Evolutionary conservation across 176 grass and related monocot species (phyloP).

Genomic region (Raddia guianensis): DNA sequence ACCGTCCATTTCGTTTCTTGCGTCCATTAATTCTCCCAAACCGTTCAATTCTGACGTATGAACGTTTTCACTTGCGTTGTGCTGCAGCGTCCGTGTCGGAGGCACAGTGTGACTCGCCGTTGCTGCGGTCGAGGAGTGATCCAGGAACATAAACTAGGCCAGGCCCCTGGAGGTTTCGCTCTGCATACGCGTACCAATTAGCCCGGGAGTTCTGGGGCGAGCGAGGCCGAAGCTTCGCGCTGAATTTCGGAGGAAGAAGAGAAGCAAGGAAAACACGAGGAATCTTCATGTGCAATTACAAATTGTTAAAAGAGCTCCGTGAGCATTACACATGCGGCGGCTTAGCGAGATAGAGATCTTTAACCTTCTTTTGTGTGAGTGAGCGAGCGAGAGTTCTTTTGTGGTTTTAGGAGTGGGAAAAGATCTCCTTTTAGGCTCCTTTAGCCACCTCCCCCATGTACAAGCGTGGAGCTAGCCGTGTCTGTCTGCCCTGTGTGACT

Average conservation of each 20-base stretch:
- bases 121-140: constrained; percentile 68
- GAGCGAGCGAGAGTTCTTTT: neutral
- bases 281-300: constrained; percentile 41
- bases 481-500: constrained; percentile 4
- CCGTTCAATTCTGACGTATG: neutral
- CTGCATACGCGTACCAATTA: neutral
- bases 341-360: constrained; percentile 19
- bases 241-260: constrained; percentile 6
- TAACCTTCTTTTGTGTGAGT: constrained; percentile 18
- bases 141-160: constrained; percentile 37
- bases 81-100: constrained; percentile 55
- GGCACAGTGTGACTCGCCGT: constrained; percentile 33
- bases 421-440: constrained; percentile 64
- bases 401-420: constrained; percentile 50
- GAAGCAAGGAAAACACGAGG: constrained; percentile 14
- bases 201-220: constrained; percentile 25
- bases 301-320: constrained; percentile 37
- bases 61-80: neutral
- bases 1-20: constrained; percentile 16
- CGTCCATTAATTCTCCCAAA: neutral
- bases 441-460: constrained; percentile 50
- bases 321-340: constrained; percentile 38
- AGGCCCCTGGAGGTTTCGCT: neutral
- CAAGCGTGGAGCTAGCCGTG: constrained; percentile 40
- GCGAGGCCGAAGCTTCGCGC: constrained; percentile 44